Base-by-base conservation (phyloP, 306 rosid species). In the Phaseolus lunatus region DNA sequence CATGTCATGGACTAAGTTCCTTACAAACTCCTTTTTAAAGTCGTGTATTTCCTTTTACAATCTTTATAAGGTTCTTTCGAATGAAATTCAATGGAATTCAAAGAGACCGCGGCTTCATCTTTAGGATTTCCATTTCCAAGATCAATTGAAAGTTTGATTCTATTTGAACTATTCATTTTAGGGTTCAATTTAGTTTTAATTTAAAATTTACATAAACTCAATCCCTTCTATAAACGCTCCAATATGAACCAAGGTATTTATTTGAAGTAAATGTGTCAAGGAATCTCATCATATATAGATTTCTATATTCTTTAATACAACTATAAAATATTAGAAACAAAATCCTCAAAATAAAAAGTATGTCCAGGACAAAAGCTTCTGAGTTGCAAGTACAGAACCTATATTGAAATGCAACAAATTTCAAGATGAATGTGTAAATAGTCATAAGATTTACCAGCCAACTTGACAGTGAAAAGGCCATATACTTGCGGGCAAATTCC, bases 391-490 rank as follows among this genome's bases (percentile, higher is more conserved):
- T n/a, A 65, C 35, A 54, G 52, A 75, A 52, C 26, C 15, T 48
- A 39, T 29, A 47, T 15, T 19, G 27, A 74, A 68, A 65, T 62
- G 58, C 67, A 69, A 73, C 29, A 39, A 50, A 52, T 66, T 66
- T 81, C 45, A 70, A 44, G 52, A 43, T 70, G 70, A 75, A 69
- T 9, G 14, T 10, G 9, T 39, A 58, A 56, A 52, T 72, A 67
- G 47, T 43, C 57, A 75, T n/a, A 43, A 43, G 48, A 43, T 61
- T 76, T 82, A 94, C 98, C 98, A 71, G 98, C 97, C 79, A 94
- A 93, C 87, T 94, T 94, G 81, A 92, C 96, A 20, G 97, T 94
- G 75, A 92, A 92, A 78, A 94, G 97, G 81, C 95, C 98, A 85
- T 87, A 92, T 68, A 94, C 78, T 87, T 94, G 98, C 49, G 98